A percentile compares a stretch with the other conserved stretches of the same genome.
Evolutionary conservation across 768 basidiomycete genomes (phyloP).

Genomic region (Ramaria rubella): DNA sequence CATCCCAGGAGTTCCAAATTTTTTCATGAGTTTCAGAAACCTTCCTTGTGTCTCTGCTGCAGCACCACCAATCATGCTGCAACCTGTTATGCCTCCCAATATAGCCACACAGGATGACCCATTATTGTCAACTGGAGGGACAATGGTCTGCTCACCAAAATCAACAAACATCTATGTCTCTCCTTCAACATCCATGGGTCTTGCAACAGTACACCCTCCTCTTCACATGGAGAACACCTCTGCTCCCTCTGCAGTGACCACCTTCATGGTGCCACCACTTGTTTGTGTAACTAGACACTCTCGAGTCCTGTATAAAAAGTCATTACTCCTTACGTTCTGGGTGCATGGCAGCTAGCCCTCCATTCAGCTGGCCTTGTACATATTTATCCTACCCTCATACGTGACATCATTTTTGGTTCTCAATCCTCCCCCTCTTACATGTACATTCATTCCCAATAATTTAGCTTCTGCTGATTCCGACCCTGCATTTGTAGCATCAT

Average conservation of each 20-base stretch:
- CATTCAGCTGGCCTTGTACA: not conserved
- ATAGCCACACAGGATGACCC: too few species aligned
- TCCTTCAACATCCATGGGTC: too few species aligned
- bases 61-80: too few species aligned
- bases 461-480: slow-evolving; percentile 17
- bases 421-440: slow-evolving; percentile 1
- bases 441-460: slow-evolving; percentile 14
- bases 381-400: not conserved
- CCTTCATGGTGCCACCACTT: not conserved
- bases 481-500: slow-evolving; percentile 10
- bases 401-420: not conserved
- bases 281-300: not conserved
- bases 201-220: too few species aligned
- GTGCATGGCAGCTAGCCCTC: not conserved
- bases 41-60: too few species aligned
- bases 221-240: too few species aligned
- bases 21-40: too few species aligned
- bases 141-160: too few species aligned
- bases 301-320: not conserved
- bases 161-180: too few species aligned
- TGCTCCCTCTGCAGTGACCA: slow-evolving; percentile 2
- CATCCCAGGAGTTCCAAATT: too few species aligned
- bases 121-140: too few species aligned
- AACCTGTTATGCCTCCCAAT: too few species aligned
- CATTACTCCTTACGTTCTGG: not conserved